phyloP scores from a whole-genome alignment of 306 rosid species.

The Begonia loranthoides region DNA sequence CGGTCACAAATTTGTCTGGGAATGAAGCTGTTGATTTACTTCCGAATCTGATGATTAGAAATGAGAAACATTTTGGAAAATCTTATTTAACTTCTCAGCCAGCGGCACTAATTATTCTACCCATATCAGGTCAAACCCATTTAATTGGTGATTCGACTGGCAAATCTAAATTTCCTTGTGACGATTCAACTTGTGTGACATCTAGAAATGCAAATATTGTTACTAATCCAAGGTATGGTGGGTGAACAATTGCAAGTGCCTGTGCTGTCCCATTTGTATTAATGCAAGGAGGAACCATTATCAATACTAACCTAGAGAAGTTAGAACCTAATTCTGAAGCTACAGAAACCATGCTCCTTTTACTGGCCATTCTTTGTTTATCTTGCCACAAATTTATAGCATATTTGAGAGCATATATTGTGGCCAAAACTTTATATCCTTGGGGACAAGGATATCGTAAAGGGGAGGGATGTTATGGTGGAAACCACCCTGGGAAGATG shows the following conservation, averaged over 20 bases:
- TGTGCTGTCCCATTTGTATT: constrained; percentile 17
- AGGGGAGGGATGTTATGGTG: too few species aligned
- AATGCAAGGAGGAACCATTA: constrained; percentile 27
- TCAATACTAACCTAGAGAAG: constrained; percentile 25
- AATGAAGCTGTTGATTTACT: constrained; percentile 23
- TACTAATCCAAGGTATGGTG: constrained; percentile 20
- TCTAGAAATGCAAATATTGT: too few species aligned
- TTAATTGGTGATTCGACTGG: constrained; percentile 24
- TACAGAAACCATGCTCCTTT: constrained; percentile 25
- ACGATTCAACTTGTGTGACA: constrained; percentile 18
- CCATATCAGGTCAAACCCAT: constrained; percentile 18
- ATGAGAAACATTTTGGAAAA: too few species aligned
- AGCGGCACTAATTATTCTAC: constrained; percentile 21
- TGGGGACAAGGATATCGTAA: too few species aligned
- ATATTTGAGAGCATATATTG: too few species aligned
- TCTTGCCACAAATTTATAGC: too few species aligned
- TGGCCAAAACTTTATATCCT: too few species aligned
- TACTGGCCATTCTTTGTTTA: too few species aligned
- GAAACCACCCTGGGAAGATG: too few species aligned
- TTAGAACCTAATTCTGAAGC: constrained; percentile 19
- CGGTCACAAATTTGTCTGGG: constrained; percentile 24
- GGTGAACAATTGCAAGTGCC: constrained; percentile 19
- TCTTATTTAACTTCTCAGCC: constrained; percentile 27
- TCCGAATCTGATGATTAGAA: constrained; percentile 19
- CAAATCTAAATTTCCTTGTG: constrained; percentile 23